Percentiles rank a stretch among this genome's conserved stretches.
These are phyloP conservation scores for Spathaspora gorwiae DNA, from an alignment of 805 yeast genomes.

Conservation along the genomic window DNA sequence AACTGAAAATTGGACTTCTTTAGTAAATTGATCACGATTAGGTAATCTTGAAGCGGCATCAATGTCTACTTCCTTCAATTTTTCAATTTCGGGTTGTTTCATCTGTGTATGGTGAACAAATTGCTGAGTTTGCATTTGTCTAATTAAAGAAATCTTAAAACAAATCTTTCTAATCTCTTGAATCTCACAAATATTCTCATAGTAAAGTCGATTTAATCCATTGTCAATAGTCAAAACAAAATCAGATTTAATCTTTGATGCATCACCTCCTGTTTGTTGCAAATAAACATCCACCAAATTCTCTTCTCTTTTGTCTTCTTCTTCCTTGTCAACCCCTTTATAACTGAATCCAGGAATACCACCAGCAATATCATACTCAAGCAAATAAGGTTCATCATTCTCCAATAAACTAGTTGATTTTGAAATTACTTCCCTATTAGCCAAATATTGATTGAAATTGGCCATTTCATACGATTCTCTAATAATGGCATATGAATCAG, in stretches of 20 bases:
- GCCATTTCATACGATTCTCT: constrained; percentile 68
- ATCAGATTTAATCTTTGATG: constrained; percentile 19
- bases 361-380: constrained; percentile 82
- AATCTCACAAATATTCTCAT: constrained; percentile 68
- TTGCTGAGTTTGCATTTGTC: constrained; percentile 85
- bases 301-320: constrained; percentile 37
- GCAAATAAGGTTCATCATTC: constrained; percentile 57
- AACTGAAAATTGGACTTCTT: constrained; percentile 60
- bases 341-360: constrained; percentile 67
- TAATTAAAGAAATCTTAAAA: constrained; percentile 78
- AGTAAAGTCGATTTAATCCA: constrained; percentile 60
- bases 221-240: constrained; percentile 35
- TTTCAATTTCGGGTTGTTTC: constrained; percentile 62
- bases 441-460: constrained; percentile 46
- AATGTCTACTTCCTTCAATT: constrained; percentile 57
- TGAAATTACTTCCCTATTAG: constrained; percentile 34
- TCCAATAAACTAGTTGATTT: constrained; percentile 46
- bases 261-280: constrained; percentile 21
- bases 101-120: constrained; percentile 70
- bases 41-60: constrained; percentile 74
- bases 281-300: constrained; percentile 31
- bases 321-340: constrained; percentile 43
- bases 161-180: constrained; percentile 87
- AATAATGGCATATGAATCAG: constrained; percentile 64
- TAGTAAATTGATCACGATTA: constrained; percentile 59